Conservation (phyloP, 306 rosid species). For the Lotus japonicus region DNA sequence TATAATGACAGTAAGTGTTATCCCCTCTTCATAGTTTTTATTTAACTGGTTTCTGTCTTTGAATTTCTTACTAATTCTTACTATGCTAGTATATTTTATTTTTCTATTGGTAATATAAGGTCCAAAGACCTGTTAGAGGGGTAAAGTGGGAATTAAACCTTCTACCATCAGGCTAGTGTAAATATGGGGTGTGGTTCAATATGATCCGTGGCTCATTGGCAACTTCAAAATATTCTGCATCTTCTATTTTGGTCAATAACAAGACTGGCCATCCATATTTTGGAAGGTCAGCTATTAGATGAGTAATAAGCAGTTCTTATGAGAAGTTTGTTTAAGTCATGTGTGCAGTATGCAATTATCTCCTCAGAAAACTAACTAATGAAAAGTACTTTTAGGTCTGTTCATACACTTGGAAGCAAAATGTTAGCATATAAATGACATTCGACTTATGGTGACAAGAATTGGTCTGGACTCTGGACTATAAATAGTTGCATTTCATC, state of each 20-base stretch:
- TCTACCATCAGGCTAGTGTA: not conserved
- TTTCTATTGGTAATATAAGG: not conserved
- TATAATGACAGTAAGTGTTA: constrained; percentile 64
- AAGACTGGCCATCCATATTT: not conserved
- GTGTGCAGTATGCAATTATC: not conserved
- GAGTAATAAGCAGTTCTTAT: not conserved
- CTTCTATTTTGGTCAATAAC: not conserved
- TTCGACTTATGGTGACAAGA: not conserved
- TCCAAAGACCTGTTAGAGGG: not conserved
- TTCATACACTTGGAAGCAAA: not conserved
- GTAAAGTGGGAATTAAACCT: not conserved
- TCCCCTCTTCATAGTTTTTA: not conserved
- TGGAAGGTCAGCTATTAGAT: not conserved
- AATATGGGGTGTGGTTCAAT: not conserved
- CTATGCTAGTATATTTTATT: not conserved
- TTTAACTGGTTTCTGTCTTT: not conserved
- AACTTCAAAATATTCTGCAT: not conserved
- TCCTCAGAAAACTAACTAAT: not conserved
- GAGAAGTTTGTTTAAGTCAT: not conserved
- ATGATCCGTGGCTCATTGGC: not conserved
- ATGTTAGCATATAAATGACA: not conserved
- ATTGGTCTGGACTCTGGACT: not conserved
- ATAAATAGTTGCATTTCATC: not conserved
- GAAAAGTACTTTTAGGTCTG: not conserved
- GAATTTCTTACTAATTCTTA: not conserved